Base-by-base conservation (phyloP, 1,139 yeast species). In the Candida sp. region DNA sequence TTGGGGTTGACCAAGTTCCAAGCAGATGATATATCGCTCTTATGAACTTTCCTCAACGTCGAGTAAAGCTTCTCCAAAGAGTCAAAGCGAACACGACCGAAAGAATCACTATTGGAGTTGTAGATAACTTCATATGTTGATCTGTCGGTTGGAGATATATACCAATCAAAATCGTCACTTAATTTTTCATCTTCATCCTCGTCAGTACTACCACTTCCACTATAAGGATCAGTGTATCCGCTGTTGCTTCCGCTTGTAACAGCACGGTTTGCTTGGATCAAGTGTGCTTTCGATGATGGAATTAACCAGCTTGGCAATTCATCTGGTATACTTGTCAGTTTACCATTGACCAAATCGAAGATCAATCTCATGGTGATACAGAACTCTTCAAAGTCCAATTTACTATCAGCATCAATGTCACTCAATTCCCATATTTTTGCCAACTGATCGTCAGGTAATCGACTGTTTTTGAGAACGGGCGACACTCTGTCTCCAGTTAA, bases 1-100 rank as follows among this genome's bases (percentile, higher is more conserved):
- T 87, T 85, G 5, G 99, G 98, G 58, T 93, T 93, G 39, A 95
- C 96, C 47, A 93, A 71, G 60, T 88, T 89, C 98, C 99, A 93
- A 1, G 97, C 96, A 29, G 88, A 84, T 27, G 91, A 81, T n/a
- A 91, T 76, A 60, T 91, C 99, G 9, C 91, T 78, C 40, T 81
- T 78, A 9, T 97, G 97, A 9, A 93, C 89, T 49, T 79, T 81
- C 32, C 69, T 62, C 48, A 93, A 76, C 12, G 90, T 79, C 32
- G 73, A 64, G 64, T 89, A 91, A 41, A 93, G 73, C 29, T 79
- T 87, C 34, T 76, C 70, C 45, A 93, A 72, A 1, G 93, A 74
- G 40, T 84, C 84, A 60, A 87, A 91, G 37, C 82, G 74, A 36
- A 90, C 83, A 52, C 96, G 74, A n/a, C 98, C 98, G 53, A 80